These are phyloP conservation scores for Sambucus nigra DNA, from an alignment of 129 eudicot genomes.

Conservation along the genomic window DNA sequence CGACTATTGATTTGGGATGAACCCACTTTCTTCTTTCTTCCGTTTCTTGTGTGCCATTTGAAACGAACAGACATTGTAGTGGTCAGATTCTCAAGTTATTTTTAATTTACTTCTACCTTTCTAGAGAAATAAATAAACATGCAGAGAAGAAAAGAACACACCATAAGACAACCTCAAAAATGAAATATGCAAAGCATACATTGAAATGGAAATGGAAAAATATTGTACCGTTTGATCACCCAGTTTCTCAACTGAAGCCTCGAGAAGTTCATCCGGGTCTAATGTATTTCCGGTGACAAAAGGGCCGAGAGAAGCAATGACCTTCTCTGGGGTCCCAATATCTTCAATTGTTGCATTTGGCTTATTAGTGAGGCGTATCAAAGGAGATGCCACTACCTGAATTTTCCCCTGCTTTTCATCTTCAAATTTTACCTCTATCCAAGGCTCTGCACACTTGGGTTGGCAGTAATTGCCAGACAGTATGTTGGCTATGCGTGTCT, in stretches of 20 bases:
- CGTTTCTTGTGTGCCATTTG: neutral
- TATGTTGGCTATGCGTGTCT: conserved; percentile 80
- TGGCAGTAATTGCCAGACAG: conserved; percentile 96
- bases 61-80: neutral
- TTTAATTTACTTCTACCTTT: neutral
- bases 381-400: conserved; percentile 96
- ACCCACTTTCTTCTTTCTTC: neutral
- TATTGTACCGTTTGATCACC: conserved; percentile 81
- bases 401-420: conserved; percentile 87
- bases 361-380: conserved; percentile 86
- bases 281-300: conserved; percentile 90
- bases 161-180: neutral
- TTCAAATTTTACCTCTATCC: conserved; percentile 99
- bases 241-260: conserved; percentile 66
- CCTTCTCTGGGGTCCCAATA: conserved; percentile 88
- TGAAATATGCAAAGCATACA: neutral
- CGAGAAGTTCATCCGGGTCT: conserved; percentile 83
- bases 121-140: neutral
- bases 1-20: too few relatives aligned
- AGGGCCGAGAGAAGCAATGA: conserved; percentile 90
- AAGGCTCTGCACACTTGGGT: conserved; percentile 99
- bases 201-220: neutral
- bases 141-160: neutral
- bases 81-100: neutral
- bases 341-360: conserved; percentile 93